phyloP scores from a whole-genome alignment of 2,329 filamentous ascomycete species.

The Orbilia oligospora region DNA sequence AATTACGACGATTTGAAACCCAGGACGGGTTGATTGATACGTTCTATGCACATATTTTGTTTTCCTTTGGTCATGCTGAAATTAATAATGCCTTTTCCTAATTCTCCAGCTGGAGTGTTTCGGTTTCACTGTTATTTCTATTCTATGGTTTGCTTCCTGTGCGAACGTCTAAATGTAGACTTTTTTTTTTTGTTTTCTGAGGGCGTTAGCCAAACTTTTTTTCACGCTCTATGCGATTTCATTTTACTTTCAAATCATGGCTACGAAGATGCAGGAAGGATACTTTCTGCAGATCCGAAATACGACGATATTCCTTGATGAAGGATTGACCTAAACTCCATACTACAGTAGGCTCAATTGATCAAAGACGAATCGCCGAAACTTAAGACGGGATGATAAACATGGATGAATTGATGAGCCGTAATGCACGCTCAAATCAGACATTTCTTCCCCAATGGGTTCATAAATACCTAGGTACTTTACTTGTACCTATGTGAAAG shows the following conservation, averaged over 20 bases:
- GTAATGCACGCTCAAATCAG: background rate
- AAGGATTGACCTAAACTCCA: background rate
- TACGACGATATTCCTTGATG: constrained; percentile 39
- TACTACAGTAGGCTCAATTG: background rate
- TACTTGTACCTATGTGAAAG: background rate
- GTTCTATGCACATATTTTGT: constrained; percentile 58
- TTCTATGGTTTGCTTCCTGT: background rate
- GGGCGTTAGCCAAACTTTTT: constrained; percentile 32
- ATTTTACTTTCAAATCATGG: background rate
- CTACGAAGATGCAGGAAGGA: background rate
- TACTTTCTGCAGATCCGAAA: constrained; percentile 15
- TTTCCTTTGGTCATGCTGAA: constrained; percentile 1
- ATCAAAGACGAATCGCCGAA: background rate
- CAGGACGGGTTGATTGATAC: constrained; percentile 23
- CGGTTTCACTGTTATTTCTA: constrained; percentile 26
- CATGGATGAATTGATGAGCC: background rate
- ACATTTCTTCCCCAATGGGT: background rate
- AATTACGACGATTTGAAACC: background rate
- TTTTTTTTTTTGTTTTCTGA: constrained; percentile 27
- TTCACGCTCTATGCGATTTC: background rate
- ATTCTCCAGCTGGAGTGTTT: constrained; percentile 26
- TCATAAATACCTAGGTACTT: background rate
- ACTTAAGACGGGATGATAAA: background rate
- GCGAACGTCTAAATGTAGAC: constrained; percentile 35
- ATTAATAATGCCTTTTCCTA: constrained; percentile 22